Evolutionary conservation across 2,329 filamentous ascomycete species (phyloP), one percentile per base, ranked within the genome.

Genomic region (Cercospora brassicicola): DNA sequence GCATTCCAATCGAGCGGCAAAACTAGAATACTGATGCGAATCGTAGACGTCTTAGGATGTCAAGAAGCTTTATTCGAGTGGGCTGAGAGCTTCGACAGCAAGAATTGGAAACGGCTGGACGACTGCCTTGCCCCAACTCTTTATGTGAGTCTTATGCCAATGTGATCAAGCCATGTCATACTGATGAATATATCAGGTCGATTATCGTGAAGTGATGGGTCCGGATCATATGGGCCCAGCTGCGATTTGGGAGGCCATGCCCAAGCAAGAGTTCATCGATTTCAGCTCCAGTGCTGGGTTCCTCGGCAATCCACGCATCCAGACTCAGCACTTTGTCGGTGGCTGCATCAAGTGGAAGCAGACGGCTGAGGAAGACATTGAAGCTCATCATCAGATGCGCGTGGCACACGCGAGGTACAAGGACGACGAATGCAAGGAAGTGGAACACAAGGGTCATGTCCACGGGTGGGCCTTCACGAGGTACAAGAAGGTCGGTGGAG

Each of bases 381-480:
- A 56, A 56, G 53, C 53, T 56, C 53, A 56, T 31, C 53, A 56
- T 30, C 53, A 56, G 26, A 56, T 56, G 53, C 53, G 53, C 7
- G 53, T 56, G 9, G 53, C 53, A n/a, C 53, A 56, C 31, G 23
- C 23, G 53, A 56, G 28, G 9, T 56, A 56, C 11, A 56, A 56
- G 23, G 53, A 56, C 2, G 53, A 56, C 3, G 53, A 56, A 28
- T 56, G 28, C 23, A 56, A 56, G 53, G 53, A 56, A 3, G 53
- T 28, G n/a, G 53, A 56, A 23, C 23, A 31, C 23, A 56, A 56
- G 53, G 53, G 53, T 4, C 53, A 56, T 31, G 53, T 56, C 7
- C 28, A 56, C 1, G 53, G 53, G 2, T 56, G 53, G 53, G 53
- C 53, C 53, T 56, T 56, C 26, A 56, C 53, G 1, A 26, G 53